Evolutionary conservation across 176 grass and related monocot species (phyloP).

Genomic region (Phragmites australis): DNA sequence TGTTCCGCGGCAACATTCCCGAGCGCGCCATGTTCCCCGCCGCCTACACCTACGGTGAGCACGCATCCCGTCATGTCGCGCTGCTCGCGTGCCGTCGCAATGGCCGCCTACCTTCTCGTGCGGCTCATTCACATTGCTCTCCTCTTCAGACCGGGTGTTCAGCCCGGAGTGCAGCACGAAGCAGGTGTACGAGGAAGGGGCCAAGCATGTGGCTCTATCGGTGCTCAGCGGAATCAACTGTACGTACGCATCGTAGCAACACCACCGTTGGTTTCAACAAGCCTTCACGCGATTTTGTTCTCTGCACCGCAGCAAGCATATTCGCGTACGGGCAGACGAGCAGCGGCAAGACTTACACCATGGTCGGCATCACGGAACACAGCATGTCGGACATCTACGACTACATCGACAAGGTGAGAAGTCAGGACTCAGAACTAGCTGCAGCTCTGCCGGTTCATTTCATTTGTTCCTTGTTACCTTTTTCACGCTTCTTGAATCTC

Average conservation of each 20-base stretch:
- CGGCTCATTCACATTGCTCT: neutral
- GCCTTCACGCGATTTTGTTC: neutral
- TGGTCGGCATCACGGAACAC: slow-evolving; percentile 81
- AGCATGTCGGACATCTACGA: slow-evolving; percentile 78
- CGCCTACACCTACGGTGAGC: slow-evolving; percentile 71
- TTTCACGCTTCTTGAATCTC: no score
- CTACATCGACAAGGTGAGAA: slow-evolving; percentile 67
- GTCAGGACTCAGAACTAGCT: no score
- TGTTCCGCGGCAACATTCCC: slow-evolving; percentile 62
- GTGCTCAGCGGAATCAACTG: slow-evolving; percentile 87
- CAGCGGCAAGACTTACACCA: slow-evolving; percentile 96
- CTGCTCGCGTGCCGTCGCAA: neutral
- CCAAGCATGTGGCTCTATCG: slow-evolving; percentile 78
- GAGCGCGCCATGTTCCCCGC: slow-evolving; percentile 73
- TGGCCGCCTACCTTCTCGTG: no score
- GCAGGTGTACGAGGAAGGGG: slow-evolving; percentile 85
- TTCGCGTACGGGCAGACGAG: slow-evolving; percentile 97
- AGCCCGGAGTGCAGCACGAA: slow-evolving; percentile 53
- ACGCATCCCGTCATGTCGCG: neutral
- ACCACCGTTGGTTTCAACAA: no score
- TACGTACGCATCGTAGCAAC: neutral
- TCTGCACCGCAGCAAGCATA: slow-evolving; percentile 62
- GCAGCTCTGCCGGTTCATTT: no score
- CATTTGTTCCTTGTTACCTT: no score
- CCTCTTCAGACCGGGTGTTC: slow-evolving; percentile 76